Evolutionary conservation across 148 eudicot genomes (phyloP).

Genomic region (Cornus controversa): DNA sequence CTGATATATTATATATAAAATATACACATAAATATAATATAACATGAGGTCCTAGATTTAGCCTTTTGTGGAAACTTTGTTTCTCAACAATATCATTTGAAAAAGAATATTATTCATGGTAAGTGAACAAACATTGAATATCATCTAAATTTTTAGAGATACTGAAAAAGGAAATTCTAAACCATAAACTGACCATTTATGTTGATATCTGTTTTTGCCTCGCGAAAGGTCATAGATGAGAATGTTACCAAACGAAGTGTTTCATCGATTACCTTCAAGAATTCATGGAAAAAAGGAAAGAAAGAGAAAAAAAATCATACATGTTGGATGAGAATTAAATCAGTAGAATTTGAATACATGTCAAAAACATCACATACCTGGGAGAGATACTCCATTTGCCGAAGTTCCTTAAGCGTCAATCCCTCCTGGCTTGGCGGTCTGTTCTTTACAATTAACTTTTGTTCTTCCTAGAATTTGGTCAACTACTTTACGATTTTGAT

Average conservation of each 20-base stretch:
- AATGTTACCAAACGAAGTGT: slow-evolving; percentile 79
- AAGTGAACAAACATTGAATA: no score
- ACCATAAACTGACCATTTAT: slow-evolving; percentile 49
- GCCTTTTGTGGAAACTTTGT: no score
- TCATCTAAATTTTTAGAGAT: no score
- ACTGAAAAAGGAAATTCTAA: no score
- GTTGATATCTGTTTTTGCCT: slow-evolving; percentile 67
- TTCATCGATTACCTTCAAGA: slow-evolving; percentile 80
- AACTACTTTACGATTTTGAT: not conserved
- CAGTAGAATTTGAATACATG: not conserved
- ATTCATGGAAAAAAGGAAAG: no score
- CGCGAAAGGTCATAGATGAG: slow-evolving; percentile 73
- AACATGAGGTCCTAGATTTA: no score
- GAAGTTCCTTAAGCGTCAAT: slow-evolving; percentile 60
- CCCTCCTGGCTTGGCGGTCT: slow-evolving; percentile 64
- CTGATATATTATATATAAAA: no score
- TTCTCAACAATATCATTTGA: no score
- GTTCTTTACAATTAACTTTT: slow-evolving; percentile 60
- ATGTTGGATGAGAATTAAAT: not conserved
- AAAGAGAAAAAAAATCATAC: not conserved
- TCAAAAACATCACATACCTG: slow-evolving; percentile 36
- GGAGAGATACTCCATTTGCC: slow-evolving; percentile 81
- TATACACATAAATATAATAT: no score
- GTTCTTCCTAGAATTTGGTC: slow-evolving; percentile 56
- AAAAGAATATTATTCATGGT: no score